Conservation (phyloP, 2,329 filamentous ascomycete genomes). For the Calonectria crousiana region DNA sequence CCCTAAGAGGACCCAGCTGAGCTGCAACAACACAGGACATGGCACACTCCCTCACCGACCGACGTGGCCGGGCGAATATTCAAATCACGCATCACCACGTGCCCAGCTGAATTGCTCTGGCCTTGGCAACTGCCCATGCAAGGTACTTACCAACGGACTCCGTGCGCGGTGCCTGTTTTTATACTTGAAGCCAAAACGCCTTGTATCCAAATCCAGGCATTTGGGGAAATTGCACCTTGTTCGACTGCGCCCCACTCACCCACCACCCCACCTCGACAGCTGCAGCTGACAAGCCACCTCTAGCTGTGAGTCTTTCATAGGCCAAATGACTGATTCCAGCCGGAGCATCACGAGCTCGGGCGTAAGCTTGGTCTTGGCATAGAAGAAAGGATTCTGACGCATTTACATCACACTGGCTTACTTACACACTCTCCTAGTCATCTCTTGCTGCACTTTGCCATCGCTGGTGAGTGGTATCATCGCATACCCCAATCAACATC, state of each 20-base stretch:
- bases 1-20: neutral
- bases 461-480: neutral
- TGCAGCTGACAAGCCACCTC: neutral
- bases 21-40: neutral
- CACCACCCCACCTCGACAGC: neutral
- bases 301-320: neutral
- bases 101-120: neutral
- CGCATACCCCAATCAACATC: neutral
- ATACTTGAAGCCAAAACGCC: neutral
- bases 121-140: neutral
- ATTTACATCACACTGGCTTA: neutral
- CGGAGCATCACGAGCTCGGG: neutral
- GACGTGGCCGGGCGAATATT: neutral
- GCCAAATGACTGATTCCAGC: neutral
- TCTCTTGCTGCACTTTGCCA: neutral
- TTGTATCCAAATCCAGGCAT: neutral
- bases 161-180: neutral
- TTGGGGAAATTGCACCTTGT: constrained; percentile 6
- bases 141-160: neutral
- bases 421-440: neutral
- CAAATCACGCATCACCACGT: neutral
- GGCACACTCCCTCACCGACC: neutral
- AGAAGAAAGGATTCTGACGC: neutral
- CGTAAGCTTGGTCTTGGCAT: neutral
- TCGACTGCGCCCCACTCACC: neutral